A percentile compares a stretch with the other conserved stretches of the same genome.
Conservation (phyloP, 106 monocot genomes). For the Dendrobium nobile region DNA sequence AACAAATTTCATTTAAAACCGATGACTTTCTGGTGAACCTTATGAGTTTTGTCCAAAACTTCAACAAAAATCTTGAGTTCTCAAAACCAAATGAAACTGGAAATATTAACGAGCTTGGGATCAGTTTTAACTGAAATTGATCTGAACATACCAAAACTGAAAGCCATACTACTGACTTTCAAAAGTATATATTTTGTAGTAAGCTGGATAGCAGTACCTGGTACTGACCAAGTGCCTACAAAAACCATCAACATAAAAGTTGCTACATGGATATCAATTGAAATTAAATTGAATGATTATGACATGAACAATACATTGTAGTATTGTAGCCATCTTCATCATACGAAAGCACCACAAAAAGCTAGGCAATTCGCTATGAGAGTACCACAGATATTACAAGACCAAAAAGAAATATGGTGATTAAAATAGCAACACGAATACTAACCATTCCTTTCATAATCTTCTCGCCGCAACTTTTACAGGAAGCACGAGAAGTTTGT, state of each 20-base stretch:
- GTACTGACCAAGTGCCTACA: background rate
- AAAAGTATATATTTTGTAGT: background rate
- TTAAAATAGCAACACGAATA: constrained; percentile 5
- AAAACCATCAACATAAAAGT: background rate
- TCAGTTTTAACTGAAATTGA: background rate
- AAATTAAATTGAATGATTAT: background rate
- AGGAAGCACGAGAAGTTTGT: constrained; percentile 81
- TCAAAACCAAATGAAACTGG: background rate
- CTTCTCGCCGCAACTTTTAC: constrained; percentile 70
- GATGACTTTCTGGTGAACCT: background rate
- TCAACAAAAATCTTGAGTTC: background rate
- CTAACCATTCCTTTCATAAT: constrained; percentile 81
- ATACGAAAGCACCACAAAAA: background rate
- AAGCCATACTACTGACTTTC: background rate
- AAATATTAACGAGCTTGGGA: background rate
- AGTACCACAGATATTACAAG: background rate
- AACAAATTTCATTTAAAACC: background rate
- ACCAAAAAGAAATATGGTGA: background rate
- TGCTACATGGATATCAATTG: background rate
- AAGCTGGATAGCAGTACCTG: background rate
- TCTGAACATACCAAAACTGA: background rate
- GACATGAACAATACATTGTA: background rate
- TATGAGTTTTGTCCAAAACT: background rate
- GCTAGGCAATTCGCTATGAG: background rate
- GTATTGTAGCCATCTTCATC: background rate